Evolutionary conservation across 2,329 filamentous ascomycete genomes (phyloP).

Genomic region (Sporothrix humicola): DNA sequence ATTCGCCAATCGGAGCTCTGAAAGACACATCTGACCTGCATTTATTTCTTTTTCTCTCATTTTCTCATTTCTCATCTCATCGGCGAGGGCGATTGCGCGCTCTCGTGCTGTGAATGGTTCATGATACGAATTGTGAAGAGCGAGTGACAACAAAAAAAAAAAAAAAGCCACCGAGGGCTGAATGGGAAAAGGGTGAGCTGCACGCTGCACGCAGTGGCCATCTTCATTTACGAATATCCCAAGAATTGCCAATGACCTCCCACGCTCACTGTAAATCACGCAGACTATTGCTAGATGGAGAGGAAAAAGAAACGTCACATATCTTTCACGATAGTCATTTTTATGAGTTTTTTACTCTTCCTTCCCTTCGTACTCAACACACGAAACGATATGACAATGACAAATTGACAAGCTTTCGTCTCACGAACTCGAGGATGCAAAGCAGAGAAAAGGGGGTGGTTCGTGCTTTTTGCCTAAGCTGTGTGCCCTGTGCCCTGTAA

Average conservation of each 20-base stretch:
- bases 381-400: slow-evolving; percentile 12
- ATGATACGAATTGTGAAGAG: not conserved
- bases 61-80: too few relatives aligned
- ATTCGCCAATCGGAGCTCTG: too few relatives aligned
- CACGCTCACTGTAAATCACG: not conserved
- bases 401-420: not conserved
- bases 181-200: not conserved
- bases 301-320: not conserved
- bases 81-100: not conserved
- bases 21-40: too few relatives aligned
- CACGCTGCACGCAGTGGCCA: slow-evolving; percentile 19
- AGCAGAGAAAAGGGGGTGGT: slow-evolving; percentile 14
- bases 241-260: too few relatives aligned
- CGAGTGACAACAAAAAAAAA: not conserved
- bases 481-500: not conserved
- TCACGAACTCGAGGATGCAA: not conserved
- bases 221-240: not conserved
- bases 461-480: not conserved
- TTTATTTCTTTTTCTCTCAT: not conserved
- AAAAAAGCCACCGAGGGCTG: not conserved
- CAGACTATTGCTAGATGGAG: not conserved
- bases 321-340: not conserved
- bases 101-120: not conserved
- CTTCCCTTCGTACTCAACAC: not conserved
- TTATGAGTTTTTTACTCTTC: too few relatives aligned